A percentile compares a stretch with the other conserved stretches of the same genome.
Conservation (phyloP, 441 rosid genomes). For the Capsella rubella region DNA sequence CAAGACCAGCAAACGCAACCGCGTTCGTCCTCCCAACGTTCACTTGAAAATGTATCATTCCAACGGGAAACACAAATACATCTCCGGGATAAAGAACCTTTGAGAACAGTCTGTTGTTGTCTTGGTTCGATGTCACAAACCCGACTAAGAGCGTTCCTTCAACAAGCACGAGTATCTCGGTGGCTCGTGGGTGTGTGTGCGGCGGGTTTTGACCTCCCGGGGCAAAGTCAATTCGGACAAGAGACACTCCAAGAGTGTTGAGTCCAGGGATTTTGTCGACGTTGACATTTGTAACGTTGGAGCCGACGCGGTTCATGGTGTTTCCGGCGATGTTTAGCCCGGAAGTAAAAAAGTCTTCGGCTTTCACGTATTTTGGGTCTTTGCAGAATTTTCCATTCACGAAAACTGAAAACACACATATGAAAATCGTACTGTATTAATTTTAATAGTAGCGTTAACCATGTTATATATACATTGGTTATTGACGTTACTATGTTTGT, state of each 20-base stretch:
- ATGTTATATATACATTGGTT: background rate
- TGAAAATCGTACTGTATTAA: conserved; percentile 1
- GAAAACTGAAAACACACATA: conserved; percentile 46
- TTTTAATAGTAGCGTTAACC: background rate
- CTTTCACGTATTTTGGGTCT: conserved; percentile 53
- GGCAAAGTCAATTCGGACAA: conserved; percentile 56
- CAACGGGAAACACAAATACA: conserved; percentile 61
- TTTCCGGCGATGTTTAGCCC: conserved; percentile 53
- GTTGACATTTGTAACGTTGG: conserved; percentile 47
- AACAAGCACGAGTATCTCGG: conserved; percentile 50
- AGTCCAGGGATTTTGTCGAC: conserved; percentile 55
- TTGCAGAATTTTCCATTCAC: conserved; percentile 70
- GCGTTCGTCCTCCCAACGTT: conserved; percentile 51
- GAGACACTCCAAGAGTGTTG: conserved; percentile 60
- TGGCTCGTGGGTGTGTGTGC: conserved; percentile 55
- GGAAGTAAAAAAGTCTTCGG: conserved; percentile 53
- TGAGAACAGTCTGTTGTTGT: conserved; percentile 49
- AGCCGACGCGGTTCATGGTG: conserved; percentile 52
- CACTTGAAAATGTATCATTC: conserved; percentile 64
- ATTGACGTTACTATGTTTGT: background rate
- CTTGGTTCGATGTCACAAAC: conserved; percentile 58
- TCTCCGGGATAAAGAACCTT: conserved; percentile 58
- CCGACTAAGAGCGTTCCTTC: conserved; percentile 59
- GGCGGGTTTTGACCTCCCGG: conserved; percentile 61
- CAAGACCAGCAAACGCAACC: conserved; percentile 55